Evolutionary conservation across 441 rosid species (phyloP), one percentile per base, ranked within the genome.

Genomic region (Aquilaria agallochum): DNA sequence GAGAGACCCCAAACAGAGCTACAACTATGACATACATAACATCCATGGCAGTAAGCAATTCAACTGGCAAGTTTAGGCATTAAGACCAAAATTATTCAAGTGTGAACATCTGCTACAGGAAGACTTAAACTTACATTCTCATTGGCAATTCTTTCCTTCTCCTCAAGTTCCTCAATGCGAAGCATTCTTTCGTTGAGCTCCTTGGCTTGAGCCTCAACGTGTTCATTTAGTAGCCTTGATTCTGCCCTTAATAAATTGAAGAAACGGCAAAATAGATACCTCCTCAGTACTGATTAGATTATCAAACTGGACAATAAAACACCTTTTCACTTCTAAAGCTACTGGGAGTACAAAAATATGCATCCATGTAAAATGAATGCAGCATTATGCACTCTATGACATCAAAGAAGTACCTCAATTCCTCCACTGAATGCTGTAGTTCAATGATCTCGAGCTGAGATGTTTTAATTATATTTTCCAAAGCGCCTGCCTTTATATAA

Each of bases 381-480:
- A 49, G 30, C 51, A 46, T 53, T 56, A 56, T 8, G 33, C 72
- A 36, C 5, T 44, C 56, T n/a, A 12, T 42, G 60, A 59, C 58
- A 60, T 20, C 7, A 36, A 1, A 50, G 47, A 68, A 60, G 58
- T 78, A 84, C 99, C 97, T 94, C 60, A 92, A 72, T 81, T 87
- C 90, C 60, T 86, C 96, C 66, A 78, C 81, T 12, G 82, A 73
- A 76, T 87, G 96, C 72, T 68, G 85, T 52, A 89, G 81, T 69
- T 84, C 92, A 58, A 86, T 73, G 53, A 91, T 87, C 82, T 94
- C 87, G 53, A 91, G 83, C 74, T 94, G 99, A 57, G 97, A 87
- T 81, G 78, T 81, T 81, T 91, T 89, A 52, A 91, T 87, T 58
- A 94, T 87, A 73, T 86, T 89, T 87, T 91, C 97, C 82, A 91